These are phyloP conservation scores for Neopestalotiopsis rosae DNA, from an alignment of 2,329 filamentous ascomycete genomes.

Conservation along the genomic window DNA sequence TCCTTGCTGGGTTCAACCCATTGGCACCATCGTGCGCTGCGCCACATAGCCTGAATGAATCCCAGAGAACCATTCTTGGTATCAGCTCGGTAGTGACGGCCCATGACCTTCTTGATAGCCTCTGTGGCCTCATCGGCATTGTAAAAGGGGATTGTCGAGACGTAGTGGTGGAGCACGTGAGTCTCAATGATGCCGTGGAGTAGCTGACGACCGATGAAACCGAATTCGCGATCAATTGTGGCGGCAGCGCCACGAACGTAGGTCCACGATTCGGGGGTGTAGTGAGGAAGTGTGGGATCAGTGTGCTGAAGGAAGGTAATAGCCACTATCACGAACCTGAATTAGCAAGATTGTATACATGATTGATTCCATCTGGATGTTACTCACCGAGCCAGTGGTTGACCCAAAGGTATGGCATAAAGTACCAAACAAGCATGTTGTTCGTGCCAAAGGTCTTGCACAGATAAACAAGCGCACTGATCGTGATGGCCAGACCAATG, in stretches of 20 bases:
- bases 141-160: slow-evolving; percentile 96
- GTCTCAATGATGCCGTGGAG: slow-evolving; percentile 98
- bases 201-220: slow-evolving; percentile 89
- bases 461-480: slow-evolving; percentile 68
- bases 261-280: slow-evolving; percentile 85
- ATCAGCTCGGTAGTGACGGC: slow-evolving; percentile 89
- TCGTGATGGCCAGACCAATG: slow-evolving; percentile 73
- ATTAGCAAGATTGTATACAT: background rate
- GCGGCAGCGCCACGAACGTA: slow-evolving; percentile 92
- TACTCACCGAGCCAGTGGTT: slow-evolving; percentile 97
- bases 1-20: slow-evolving; percentile 94
- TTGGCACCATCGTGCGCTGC: slow-evolving; percentile 84
- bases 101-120: slow-evolving; percentile 95
- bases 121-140: slow-evolving; percentile 93
- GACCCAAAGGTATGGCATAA: slow-evolving; percentile 93
- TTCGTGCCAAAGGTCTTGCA: slow-evolving; percentile 79
- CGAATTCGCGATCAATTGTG: slow-evolving; percentile 96
- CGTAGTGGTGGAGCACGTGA: slow-evolving; percentile 97
- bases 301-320: slow-evolving; percentile 99
- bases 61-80: slow-evolving; percentile 76
- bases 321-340: slow-evolving; percentile 66
- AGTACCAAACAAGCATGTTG: slow-evolving; percentile 95
- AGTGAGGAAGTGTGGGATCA: slow-evolving; percentile 92
- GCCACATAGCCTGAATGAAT: slow-evolving; percentile 86
- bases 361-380: slow-evolving; percentile 1